These are phyloP conservation scores for Pleurotus platypus DNA, from an alignment of 768 basidiomycete species.

Conservation along the genomic window DNA sequence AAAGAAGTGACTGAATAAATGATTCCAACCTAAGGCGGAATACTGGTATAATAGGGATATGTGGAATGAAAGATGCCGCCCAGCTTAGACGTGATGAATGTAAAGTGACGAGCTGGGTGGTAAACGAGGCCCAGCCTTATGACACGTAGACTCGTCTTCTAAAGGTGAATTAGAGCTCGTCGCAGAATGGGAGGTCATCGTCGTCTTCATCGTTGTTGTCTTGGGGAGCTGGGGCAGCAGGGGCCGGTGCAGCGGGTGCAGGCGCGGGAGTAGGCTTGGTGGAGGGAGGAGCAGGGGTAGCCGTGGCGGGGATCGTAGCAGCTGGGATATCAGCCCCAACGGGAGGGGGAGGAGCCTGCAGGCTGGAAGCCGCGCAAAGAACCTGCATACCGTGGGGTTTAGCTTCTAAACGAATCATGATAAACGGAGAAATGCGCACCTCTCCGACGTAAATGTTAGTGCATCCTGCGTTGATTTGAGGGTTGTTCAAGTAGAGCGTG, in stretches of 20 bases:
- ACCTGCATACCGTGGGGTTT: background rate
- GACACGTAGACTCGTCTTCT: background rate
- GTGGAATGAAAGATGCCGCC: background rate
- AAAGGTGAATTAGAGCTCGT: constrained; percentile 9
- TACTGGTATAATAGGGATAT: background rate
- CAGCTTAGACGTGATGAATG: background rate
- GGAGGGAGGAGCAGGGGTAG: background rate
- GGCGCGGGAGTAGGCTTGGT: background rate
- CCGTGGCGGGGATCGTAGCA: constrained; percentile 1
- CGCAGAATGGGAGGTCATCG: constrained; percentile 12
- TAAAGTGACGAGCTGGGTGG: background rate
- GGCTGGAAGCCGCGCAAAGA: background rate
- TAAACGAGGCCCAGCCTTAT: background rate
- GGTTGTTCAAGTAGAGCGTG: constrained; percentile 67
- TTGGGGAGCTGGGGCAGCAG: background rate
- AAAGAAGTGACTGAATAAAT: too few relatives aligned
- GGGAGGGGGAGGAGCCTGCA: constrained; percentile 1
- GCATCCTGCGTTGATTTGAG: constrained; percentile 55
- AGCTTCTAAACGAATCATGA: background rate
- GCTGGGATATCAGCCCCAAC: constrained; percentile 1
- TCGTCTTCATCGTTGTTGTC: constrained; percentile 29
- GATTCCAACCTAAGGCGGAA: too few relatives aligned
- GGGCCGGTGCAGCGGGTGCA: background rate
- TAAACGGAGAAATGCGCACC: constrained; percentile 33
- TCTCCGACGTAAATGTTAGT: constrained; percentile 74